Evolutionary conservation across 2,329 filamentous ascomycete genomes (phyloP).

Genomic region (Erysiphe pulchra): DNA sequence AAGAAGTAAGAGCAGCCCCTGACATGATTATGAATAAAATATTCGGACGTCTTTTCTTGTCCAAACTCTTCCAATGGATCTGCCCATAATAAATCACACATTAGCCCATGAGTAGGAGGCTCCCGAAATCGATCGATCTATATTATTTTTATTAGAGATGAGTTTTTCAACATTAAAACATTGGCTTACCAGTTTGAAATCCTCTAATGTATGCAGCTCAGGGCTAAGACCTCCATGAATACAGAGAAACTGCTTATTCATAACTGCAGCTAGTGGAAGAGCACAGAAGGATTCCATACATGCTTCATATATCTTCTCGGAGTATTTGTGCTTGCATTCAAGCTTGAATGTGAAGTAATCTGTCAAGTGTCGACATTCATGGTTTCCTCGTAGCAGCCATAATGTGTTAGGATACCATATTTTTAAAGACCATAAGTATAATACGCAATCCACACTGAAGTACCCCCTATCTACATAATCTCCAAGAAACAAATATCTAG

Average conservation of each 20-base stretch:
- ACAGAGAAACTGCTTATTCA: slow-evolving; percentile 99
- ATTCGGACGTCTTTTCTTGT: slow-evolving; percentile 94
- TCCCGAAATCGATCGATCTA: slow-evolving; percentile 95
- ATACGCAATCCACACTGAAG: slow-evolving; percentile 96
- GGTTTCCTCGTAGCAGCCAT: slow-evolving; percentile 91
- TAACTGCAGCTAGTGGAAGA: slow-evolving; percentile 77
- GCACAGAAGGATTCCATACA: slow-evolving; percentile 97
- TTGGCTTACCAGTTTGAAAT: slow-evolving; percentile 48
- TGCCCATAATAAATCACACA: slow-evolving; percentile 99
- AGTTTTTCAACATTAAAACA: slow-evolving; percentile 1
- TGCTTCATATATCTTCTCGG: slow-evolving; percentile 81
- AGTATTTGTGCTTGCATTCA: slow-evolving; percentile 99
- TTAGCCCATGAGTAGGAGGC: slow-evolving; percentile 85
- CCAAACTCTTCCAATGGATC: slow-evolving; percentile 96
- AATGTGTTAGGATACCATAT: slow-evolving; percentile 97
- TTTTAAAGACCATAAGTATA: slow-evolving; percentile 95
- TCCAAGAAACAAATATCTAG: slow-evolving; percentile 84
- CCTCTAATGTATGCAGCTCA: slow-evolving; percentile 84
- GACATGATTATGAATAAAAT: slow-evolving; percentile 94
- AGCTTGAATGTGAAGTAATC: slow-evolving; percentile 99
- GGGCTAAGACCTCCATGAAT: slow-evolving; percentile 93
- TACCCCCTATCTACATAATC: slow-evolving; percentile 97
- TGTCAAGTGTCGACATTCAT: slow-evolving; percentile 95
- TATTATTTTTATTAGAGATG: background rate
- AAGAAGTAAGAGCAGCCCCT: slow-evolving; percentile 99